Evolutionary conservation across 768 basidiomycete genomes (phyloP).

Genomic region (Lentinula raphanica): DNA sequence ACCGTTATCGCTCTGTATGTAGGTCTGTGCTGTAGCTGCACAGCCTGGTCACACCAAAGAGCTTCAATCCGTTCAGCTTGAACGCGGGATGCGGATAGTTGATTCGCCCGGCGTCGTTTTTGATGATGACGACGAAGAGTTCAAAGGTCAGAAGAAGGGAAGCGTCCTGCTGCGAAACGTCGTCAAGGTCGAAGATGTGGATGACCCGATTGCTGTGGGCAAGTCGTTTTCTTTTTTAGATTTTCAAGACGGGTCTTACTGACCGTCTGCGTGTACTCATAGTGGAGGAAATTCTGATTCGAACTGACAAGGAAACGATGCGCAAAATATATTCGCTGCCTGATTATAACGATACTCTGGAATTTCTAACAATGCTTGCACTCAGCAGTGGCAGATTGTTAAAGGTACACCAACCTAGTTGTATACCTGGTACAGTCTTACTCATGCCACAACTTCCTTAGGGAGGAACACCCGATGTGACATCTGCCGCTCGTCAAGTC

Average conservation of each 20-base stretch:
- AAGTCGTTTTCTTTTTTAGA: slow-evolving; percentile 20
- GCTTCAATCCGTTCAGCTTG: slow-evolving; percentile 85
- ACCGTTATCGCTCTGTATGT: neutral
- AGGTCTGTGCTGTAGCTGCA: slow-evolving; percentile 93
- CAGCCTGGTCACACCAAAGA: slow-evolving; percentile 93
- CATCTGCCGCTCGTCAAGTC: slow-evolving; percentile 75
- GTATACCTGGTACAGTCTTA: neutral
- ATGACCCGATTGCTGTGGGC: slow-evolving; percentile 89
- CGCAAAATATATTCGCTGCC: slow-evolving; percentile 86
- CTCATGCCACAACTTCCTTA: slow-evolving; percentile 19
- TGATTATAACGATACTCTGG: slow-evolving; percentile 60
- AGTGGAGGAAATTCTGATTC: slow-evolving; percentile 84
- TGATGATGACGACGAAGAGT: slow-evolving; percentile 63
- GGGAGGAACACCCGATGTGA: slow-evolving; percentile 90
- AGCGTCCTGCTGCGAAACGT: slow-evolving; percentile 83
- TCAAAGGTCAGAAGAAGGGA: slow-evolving; percentile 43
- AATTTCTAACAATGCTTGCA: slow-evolving; percentile 89
- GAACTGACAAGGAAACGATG: slow-evolving; percentile 67
- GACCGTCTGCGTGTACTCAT: neutral
- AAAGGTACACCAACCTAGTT: slow-evolving; percentile 47
- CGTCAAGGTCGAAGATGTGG: slow-evolving; percentile 84
- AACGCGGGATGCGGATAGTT: slow-evolving; percentile 86
- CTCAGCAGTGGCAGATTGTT: slow-evolving; percentile 76
- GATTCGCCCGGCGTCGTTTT: slow-evolving; percentile 99
- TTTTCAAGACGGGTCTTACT: neutral